Evolutionary conservation across 345 rosid species (phyloP).

Genomic region (Salix purpurea): DNA sequence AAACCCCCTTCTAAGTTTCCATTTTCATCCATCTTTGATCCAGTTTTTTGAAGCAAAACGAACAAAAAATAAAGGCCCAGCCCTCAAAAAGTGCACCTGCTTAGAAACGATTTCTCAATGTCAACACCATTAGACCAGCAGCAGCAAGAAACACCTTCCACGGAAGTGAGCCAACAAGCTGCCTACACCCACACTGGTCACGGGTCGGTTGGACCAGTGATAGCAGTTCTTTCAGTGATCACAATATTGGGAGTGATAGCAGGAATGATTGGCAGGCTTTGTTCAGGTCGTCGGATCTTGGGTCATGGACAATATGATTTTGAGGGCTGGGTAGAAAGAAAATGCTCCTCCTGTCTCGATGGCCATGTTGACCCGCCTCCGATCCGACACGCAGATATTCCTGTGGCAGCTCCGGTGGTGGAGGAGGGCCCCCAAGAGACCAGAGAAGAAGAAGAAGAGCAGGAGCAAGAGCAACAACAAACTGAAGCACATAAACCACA

Average conservation of each 20-base stretch:
- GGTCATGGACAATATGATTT: constrained; percentile 53
- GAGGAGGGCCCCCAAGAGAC: constrained; percentile 22
- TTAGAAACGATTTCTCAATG: constrained; percentile 21
- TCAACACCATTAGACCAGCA: constrained; percentile 42
- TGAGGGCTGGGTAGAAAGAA: constrained; percentile 65
- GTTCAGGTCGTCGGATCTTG: constrained; percentile 52
- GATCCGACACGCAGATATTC: constrained; percentile 18
- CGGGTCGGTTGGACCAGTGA: constrained; percentile 59
- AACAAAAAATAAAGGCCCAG: background rate
- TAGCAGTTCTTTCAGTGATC: constrained; percentile 62
- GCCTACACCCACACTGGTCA: constrained; percentile 33
- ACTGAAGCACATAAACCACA: constrained; percentile 11
- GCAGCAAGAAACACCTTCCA: constrained; percentile 29
- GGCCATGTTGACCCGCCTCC: constrained; percentile 41
- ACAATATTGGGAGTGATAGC: constrained; percentile 55
- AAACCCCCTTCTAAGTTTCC: background rate
- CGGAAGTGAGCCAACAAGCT: constrained; percentile 28
- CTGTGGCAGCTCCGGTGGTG: constrained; percentile 21
- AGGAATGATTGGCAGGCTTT: constrained; percentile 58
- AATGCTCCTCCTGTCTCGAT: constrained; percentile 63
- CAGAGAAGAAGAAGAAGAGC: constrained; percentile 23
- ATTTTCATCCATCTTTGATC: constrained; percentile 1
- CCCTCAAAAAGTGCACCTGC: constrained; percentile 11
- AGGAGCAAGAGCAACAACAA: constrained; percentile 5
- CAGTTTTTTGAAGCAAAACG: background rate